These are phyloP conservation scores for Aureobasidium sp. DNA, from an alignment of 2,329 filamentous ascomycete species.

Conservation along the genomic window DNA sequence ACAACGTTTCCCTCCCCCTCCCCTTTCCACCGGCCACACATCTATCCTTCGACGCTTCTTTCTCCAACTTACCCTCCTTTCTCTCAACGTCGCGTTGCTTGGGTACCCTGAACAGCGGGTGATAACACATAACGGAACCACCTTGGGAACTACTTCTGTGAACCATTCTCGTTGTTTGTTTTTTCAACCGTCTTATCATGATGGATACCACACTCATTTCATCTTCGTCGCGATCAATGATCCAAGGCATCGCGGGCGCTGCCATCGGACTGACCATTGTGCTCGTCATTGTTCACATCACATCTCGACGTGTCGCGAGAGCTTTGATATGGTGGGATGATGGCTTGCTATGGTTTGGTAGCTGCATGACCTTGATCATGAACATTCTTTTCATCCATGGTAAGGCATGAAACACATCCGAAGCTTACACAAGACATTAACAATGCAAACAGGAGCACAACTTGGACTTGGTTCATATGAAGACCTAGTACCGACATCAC, in stretches of 20 bases:
- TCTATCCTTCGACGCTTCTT: not conserved
- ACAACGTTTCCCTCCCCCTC: conserved; percentile 8
- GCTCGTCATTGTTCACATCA: conserved; percentile 3
- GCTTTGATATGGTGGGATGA: conserved; percentile 15
- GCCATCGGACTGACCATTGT: conserved; percentile 5
- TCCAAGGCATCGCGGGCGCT: conserved; percentile 9
- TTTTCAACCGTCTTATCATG: not conserved
- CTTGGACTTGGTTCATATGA: conserved; percentile 1
- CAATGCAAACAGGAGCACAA: conserved; percentile 8
- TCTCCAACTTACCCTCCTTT: conserved; percentile 10
- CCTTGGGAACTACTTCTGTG: conserved; percentile 9
- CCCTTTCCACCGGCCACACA: conserved; percentile 5
- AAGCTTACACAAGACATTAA: not conserved
- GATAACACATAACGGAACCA: conserved; percentile 6
- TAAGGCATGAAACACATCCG: not conserved
- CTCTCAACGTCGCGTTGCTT: conserved; percentile 3
- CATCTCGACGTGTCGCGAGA: conserved; percentile 4
- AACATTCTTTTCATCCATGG: conserved; percentile 13
- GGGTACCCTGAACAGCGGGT: conserved; percentile 1
- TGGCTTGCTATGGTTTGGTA: conserved; percentile 6
- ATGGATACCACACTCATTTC: conserved; percentile 13
- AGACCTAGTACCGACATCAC: conserved; percentile 1
- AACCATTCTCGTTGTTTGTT: conserved; percentile 3
- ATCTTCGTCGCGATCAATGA: conserved; percentile 4
- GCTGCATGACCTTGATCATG: not conserved